Base-by-base conservation (phyloP, 768 basidiomycete genomes). In the Macrocybe gigantea region DNA sequence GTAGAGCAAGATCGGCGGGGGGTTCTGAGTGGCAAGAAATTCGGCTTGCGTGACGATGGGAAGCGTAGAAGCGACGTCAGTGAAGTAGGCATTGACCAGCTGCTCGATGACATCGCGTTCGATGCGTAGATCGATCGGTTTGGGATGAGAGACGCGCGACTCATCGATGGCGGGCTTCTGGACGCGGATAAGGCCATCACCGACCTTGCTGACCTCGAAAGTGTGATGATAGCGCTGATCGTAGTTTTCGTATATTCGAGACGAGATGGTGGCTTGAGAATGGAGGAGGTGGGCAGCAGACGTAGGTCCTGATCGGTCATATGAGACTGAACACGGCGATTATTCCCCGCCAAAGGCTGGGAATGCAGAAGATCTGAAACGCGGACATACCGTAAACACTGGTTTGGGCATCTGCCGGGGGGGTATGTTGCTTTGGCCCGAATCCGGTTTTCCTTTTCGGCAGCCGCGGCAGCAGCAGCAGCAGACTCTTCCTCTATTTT, bases 51-150 rank as follows among this genome's bases (percentile, higher is more conserved):
- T 89, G 49, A 98, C 79, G 55, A 99, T 74, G 8, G 96, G 95
- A 49, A 97, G 78, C 37, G 90, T 71, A n/a, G 89, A 90, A 1
- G 89, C 82, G 40, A 94, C 75, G n/a, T 93, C 84, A 14, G 77
- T 73, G 67, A 96, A 99, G 69, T 94, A 96, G 14, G 84, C 81
- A 64, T 98, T 98, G 58, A 96, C 74, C 39, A 97, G 81, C 46
- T 79, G 75, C 61, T 93, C 84, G 47, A 93, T 72, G 56, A 85
- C 72, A 39, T 88, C 85, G 15, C 81, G 80, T 59, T 91, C 89
- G 50, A 93, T 76, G 34, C 80, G 82, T 54, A 83, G 66, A 61
- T 89, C 86, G 42, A 83, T 63, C 10, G 83, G 80, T 56, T 81
- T 88, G 45, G 79, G 75, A 45, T 78, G 73, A 5, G 71, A 54